Percentiles rank a stretch among this genome's conserved stretches.
Conservation (phyloP, 2,329 filamentous ascomycete genomes). For the Penicillium sclerotigenum region DNA sequence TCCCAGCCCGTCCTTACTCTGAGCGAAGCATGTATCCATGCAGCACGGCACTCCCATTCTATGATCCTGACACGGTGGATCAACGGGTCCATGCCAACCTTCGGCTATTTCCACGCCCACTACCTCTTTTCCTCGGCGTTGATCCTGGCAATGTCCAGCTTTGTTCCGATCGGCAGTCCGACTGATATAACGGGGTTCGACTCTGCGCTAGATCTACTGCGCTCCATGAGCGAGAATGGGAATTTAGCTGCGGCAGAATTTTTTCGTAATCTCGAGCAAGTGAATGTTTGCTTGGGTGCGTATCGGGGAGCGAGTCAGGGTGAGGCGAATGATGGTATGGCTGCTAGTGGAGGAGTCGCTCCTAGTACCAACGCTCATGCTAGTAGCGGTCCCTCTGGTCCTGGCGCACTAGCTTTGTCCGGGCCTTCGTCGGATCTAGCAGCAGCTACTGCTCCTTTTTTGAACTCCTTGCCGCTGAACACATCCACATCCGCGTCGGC, state of each 20-base stretch:
- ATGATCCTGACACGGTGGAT: conserved; percentile 40
- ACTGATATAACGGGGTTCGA: conserved; percentile 33
- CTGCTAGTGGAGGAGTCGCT: not conserved
- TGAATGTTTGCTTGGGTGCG: conserved; percentile 29
- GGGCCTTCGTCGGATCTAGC: not conserved
- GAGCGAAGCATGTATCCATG: conserved; percentile 40
- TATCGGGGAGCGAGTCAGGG: conserved; percentile 16
- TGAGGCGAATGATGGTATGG: not conserved
- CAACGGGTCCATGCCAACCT: conserved; percentile 38
- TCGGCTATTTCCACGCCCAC: conserved; percentile 42
- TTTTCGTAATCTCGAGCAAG: conserved; percentile 33
- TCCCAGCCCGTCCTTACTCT: conserved; percentile 37
- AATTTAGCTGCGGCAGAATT: conserved; percentile 38
- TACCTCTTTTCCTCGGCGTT: conserved; percentile 41
- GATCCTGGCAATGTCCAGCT: conserved; percentile 38
- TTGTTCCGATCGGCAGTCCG: conserved; percentile 33
- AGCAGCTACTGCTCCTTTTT: not conserved
- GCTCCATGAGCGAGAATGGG: conserved; percentile 36
- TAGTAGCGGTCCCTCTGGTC: not conserved
- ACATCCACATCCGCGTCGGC: not conserved
- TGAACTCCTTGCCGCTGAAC: not conserved
- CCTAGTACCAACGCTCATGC: not conserved
- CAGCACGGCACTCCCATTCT: conserved; percentile 37
- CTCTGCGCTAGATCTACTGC: conserved; percentile 32
- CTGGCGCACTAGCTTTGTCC: not conserved